Base-by-base conservation (phyloP, 2,329 filamentous ascomycete species). In the Hortaea sp. region DNA sequence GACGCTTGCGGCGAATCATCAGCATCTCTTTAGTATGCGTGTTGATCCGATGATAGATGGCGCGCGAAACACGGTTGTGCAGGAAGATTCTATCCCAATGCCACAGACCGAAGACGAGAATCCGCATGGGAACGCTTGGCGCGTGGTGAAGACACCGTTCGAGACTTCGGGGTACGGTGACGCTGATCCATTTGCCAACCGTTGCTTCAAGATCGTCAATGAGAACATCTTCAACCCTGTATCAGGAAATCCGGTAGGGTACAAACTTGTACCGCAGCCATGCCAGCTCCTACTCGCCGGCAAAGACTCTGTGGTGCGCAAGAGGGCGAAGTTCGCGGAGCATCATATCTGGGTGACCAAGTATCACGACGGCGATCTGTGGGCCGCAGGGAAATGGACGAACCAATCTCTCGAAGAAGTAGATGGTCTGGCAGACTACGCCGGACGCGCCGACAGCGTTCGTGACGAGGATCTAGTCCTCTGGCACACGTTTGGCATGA, bases 1-100 rank as follows among this genome's bases (percentile, higher is more conserved):
- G 0, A 76, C 81, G 0, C 65, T 85, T 1, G 82, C 82, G 0
- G 79, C 79, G 49, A 80, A 84, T 60, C 82, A 86, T 53, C 82
- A 86, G 59, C 82, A 86, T 63, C 71, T 85, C 39, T 85, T 86
- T 59, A 74, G 70, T 27, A 64, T 79, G 38, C 73, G 82, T 1
- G 76, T 85, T 42, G 81, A 86, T 53, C 80, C 81, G 0, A 76
- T 76, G 6, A 72, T 84, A 35, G 79, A 83, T 52, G 66, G 72
- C 20, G 66, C 74, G 56, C 56, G 68, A 2, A 82, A 80, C 50
- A 75, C 76, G 47, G 64, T 63, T 20, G 61, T 76, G 6, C 64
- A 72, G 43, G 75, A 79, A 56, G 76, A 80, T 57, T 73, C 74
- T 0, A 67, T 73, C 32, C 61, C 72, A 0, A 66, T 73, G 1